Evolutionary conservation across 371 early-diverging fungal species (phyloP).

Genomic region (Coemansia sp.): DNA sequence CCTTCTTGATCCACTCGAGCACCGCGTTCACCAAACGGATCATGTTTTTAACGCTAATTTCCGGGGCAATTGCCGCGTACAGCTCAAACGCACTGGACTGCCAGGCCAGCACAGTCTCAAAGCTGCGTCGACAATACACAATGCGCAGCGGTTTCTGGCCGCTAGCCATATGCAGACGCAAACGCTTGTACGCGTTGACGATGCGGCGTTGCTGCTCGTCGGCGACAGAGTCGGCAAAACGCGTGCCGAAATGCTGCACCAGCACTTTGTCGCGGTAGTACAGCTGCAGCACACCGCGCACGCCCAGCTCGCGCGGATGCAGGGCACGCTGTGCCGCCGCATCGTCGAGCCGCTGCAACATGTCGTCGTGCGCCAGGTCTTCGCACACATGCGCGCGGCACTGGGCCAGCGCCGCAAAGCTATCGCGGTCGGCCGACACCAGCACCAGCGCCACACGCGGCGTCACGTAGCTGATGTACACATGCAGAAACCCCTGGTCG

Average conservation of each 20-base stretch:
- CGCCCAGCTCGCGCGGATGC: slow-evolving; percentile 35
- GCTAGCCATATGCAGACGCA: slow-evolving; percentile 39
- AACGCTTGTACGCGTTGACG: slow-evolving; percentile 42
- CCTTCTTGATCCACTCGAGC: slow-evolving; percentile 47
- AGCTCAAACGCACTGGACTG: slow-evolving; percentile 50
- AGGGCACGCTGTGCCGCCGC: slow-evolving; percentile 48
- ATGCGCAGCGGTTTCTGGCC: slow-evolving; percentile 40
- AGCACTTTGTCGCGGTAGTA: slow-evolving; percentile 40
- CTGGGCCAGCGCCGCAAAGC: slow-evolving; percentile 76
- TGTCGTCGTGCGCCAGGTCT: slow-evolving; percentile 47
- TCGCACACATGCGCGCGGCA: slow-evolving; percentile 67
- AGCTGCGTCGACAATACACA: slow-evolving; percentile 16
- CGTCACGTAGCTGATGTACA: slow-evolving; percentile 80
- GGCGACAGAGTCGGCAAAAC: slow-evolving; percentile 31
- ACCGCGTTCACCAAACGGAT: slow-evolving; percentile 43
- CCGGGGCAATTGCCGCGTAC: slow-evolving; percentile 41
- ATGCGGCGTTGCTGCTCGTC: slow-evolving; percentile 32
- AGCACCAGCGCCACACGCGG: slow-evolving; percentile 69
- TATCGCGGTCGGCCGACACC: slow-evolving; percentile 78
- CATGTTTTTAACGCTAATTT: slow-evolving; percentile 36
- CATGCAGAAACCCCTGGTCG: slow-evolving; percentile 81
- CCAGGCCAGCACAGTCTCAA: slow-evolving; percentile 34
- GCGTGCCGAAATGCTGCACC: slow-evolving; percentile 49
- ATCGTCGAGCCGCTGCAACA: slow-evolving; percentile 36
- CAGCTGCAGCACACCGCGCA: slow-evolving; percentile 29